Evolutionary conservation across 306 rosid species (phyloP).

Genomic region (Corylus avellana): DNA sequence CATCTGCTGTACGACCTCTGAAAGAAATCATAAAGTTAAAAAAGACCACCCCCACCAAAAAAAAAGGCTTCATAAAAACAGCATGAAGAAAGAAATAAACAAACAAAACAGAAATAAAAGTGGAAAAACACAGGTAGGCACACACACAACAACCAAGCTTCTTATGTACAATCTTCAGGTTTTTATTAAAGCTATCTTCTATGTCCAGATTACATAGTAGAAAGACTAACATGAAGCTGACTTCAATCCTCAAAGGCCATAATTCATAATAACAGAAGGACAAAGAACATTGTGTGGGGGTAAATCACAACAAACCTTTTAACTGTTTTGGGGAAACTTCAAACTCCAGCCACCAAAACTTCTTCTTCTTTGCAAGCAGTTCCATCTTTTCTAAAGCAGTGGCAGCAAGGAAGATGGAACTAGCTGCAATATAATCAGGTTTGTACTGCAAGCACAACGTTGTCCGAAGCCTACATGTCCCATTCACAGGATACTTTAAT

Average conservation of each 20-base stretch:
- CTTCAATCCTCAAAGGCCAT: neutral
- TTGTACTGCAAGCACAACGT: conserved; percentile 54
- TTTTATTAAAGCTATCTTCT: neutral
- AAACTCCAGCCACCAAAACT: conserved; percentile 56
- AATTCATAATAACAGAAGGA: neutral
- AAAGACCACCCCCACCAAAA: neutral
- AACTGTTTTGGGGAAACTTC: conserved; percentile 47
- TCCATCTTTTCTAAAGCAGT: conserved; percentile 43
- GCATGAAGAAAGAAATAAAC: neutral
- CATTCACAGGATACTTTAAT: conserved; percentile 10
- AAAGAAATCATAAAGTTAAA: conserved; percentile 14
- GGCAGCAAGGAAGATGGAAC: conserved; percentile 55
- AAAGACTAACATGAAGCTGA: neutral
- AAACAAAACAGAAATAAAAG: neutral
- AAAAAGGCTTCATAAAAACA: neutral
- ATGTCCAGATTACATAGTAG: neutral
- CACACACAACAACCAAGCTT: neutral
- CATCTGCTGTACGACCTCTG: conserved; percentile 52
- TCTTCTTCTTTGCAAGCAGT: conserved; percentile 41
- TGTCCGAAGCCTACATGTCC: conserved; percentile 45
- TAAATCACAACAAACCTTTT: conserved; percentile 34
- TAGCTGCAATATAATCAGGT: conserved; percentile 58
- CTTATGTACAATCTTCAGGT: neutral
- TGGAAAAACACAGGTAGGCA: neutral
- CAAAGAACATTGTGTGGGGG: neutral